Conservation (phyloP, 2,329 filamentous ascomycete genomes). For the Aspergillus pseudotamarii region DNA sequence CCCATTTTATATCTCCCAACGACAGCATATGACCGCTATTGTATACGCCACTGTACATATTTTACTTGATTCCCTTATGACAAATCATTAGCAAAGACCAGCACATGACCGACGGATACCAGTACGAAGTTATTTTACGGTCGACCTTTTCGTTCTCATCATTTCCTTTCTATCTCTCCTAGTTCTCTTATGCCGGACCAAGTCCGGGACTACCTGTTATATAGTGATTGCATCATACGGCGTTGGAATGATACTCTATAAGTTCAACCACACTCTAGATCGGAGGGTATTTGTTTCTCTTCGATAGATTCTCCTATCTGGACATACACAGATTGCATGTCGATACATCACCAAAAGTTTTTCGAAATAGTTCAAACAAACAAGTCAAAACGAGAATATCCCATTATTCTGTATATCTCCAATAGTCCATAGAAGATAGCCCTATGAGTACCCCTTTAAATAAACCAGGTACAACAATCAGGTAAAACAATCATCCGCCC, state of each 20-base stretch:
- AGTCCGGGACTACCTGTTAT: neutral
- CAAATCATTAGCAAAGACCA: neutral
- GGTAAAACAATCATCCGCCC: neutral
- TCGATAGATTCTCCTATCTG: neutral
- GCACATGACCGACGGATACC: neutral
- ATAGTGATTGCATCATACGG: constrained; percentile 12
- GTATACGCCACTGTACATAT: constrained; percentile 31
- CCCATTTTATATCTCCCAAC: neutral
- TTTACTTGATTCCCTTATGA: neutral
- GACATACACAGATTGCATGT: neutral
- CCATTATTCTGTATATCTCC: neutral
- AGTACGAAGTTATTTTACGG: neutral
- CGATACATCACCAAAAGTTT: neutral
- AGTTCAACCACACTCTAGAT: neutral
- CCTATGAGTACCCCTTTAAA: neutral
- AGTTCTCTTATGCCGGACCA: constrained; percentile 1
- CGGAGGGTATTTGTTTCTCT: neutral
- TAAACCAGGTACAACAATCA: neutral
- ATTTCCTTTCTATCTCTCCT: constrained; percentile 1
- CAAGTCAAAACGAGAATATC: neutral
- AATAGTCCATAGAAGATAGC: neutral
- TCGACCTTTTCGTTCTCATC: neutral
- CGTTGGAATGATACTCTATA: constrained; percentile 13
- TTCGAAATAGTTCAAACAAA: neutral
- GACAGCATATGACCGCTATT: constrained; percentile 10